These are phyloP conservation scores for Zoysia matrella DNA, from an alignment of 202 grass and related monocot species.

Conservation along the genomic window DNA sequence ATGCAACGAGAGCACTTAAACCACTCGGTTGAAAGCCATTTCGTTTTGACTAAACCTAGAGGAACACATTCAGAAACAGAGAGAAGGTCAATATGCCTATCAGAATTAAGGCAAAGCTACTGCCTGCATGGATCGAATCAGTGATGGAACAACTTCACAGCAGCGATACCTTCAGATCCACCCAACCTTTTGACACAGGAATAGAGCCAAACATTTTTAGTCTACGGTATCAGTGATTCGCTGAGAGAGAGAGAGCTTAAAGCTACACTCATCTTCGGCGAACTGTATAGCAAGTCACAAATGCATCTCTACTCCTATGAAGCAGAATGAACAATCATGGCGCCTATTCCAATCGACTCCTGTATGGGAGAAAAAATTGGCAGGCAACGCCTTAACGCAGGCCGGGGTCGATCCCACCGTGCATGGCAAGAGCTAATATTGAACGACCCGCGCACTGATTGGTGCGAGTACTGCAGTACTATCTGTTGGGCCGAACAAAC, in stretches of 20 bases:
- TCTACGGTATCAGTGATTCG: background rate
- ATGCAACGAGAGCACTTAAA: too few relatives aligned
- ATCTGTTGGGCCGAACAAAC: slow-evolving; percentile 22
- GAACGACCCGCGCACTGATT: slow-evolving; percentile 43
- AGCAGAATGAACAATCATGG: slow-evolving; percentile 20
- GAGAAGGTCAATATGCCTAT: background rate
- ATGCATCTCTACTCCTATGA: too few relatives aligned
- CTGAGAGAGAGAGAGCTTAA: too few relatives aligned
- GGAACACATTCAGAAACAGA: too few relatives aligned
- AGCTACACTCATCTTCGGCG: slow-evolving; percentile 31
- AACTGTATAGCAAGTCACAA: background rate
- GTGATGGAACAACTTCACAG: background rate
- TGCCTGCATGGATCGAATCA: background rate
- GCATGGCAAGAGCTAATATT: slow-evolving; percentile 14
- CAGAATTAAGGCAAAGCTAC: background rate
- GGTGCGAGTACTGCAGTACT: slow-evolving; percentile 15
- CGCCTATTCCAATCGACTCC: slow-evolving; percentile 19
- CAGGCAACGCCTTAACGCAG: slow-evolving; percentile 47
- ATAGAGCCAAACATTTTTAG: background rate
- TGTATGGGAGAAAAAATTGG: slow-evolving; percentile 25
- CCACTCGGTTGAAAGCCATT: too few relatives aligned
- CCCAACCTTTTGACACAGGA: background rate
- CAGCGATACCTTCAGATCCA: background rate
- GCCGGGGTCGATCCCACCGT: background rate
- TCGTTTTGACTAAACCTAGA: too few relatives aligned